Percentiles rank a stretch among this genome's conserved stretches.
phyloP scores from a whole-genome alignment of 768 basidiomycete species.

The Kwoniella sp. region DNA sequence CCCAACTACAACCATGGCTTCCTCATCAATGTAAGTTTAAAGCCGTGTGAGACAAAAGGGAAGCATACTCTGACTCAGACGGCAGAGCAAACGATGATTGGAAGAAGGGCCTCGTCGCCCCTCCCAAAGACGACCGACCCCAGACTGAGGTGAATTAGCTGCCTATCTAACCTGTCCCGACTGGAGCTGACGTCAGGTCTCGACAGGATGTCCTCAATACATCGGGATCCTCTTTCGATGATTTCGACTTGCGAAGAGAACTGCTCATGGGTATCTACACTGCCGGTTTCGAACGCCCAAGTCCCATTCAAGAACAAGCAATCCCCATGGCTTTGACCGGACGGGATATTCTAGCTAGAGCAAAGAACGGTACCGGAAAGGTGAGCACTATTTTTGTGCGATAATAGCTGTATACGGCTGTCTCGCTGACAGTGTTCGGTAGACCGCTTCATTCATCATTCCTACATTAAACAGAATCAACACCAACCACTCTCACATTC shows the following conservation, averaged over 20 bases:
- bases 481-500: slow-evolving; percentile 78
- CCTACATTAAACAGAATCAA: slow-evolving; percentile 93
- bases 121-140: slow-evolving; percentile 87
- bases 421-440: slow-evolving; percentile 53
- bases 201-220: slow-evolving; percentile 81
- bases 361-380: slow-evolving; percentile 69
- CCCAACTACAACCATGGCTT: slow-evolving; percentile 34
- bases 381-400: no score
- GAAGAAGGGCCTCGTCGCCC: slow-evolving; percentile 77
- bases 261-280: slow-evolving; percentile 99
- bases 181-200: not conserved
- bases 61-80: not conserved
- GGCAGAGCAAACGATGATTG: slow-evolving; percentile 57
- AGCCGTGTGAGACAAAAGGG: not conserved
- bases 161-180: not conserved
- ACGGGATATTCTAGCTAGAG: slow-evolving; percentile 68
- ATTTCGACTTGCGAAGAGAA: slow-evolving; percentile 86
- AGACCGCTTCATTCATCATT: slow-evolving; percentile 99
- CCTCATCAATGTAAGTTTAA: slow-evolving; percentile 41
- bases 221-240: slow-evolving; percentile 93
- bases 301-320: slow-evolving; percentile 98
- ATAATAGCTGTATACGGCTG: no score
- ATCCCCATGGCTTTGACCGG: slow-evolving; percentile 92
- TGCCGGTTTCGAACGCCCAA: slow-evolving; percentile 88
- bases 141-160: slow-evolving; percentile 71